Base-by-base conservation (phyloP, 805 yeast genomes). In the Danielia reshetovae region DNA sequence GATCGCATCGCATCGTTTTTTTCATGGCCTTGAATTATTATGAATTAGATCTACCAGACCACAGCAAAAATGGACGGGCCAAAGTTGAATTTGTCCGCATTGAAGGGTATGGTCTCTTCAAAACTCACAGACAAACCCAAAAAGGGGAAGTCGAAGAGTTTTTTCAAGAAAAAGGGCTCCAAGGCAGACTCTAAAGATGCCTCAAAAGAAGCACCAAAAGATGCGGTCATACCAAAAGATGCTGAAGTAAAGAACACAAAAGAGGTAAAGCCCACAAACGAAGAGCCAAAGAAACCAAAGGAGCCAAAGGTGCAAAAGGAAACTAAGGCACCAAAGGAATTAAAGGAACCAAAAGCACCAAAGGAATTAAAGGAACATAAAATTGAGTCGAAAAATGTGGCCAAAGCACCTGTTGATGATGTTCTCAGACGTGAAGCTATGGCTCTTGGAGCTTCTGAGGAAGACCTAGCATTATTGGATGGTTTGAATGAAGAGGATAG, bases 371-470 rank as follows among this genome's bases (percentile, higher is more conserved):
- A 37, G 22, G 24, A 19, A 28, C 10, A 23, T 10, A 30, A 28
- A 7, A 11, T 19, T 17, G 18, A 17, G 9, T 23, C 28, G 15
- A 19, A 26, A 14, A 34, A 27, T 6, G 21, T 6, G 17, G 14
- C 11, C 10, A 18, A 21, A 15, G 26, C 30, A 19, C 38, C 43
- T 8, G 42, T 39, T 13, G 52, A 39, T n/a, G 72, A 63, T 3
- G 39, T 65, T 2, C 56, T 85, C 31, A 78, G 83, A 46, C 75
- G 79, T 40, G 94, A 83, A 62, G 94, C 95, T 2, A 55, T 80
- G 10, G 80, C 79, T 15, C 62, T 89, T 18, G 96, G 97, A 22
- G 97, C 96, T 14, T 72, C 86, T 11, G 93, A 85, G 46, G 89
- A 79, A 15, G 97, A 88, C 56, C 54, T 89, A 29, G 72, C 74